Evolutionary conservation across 106 monocot genomes (phyloP).

Genomic region (Dioscorea dumetorum): DNA sequence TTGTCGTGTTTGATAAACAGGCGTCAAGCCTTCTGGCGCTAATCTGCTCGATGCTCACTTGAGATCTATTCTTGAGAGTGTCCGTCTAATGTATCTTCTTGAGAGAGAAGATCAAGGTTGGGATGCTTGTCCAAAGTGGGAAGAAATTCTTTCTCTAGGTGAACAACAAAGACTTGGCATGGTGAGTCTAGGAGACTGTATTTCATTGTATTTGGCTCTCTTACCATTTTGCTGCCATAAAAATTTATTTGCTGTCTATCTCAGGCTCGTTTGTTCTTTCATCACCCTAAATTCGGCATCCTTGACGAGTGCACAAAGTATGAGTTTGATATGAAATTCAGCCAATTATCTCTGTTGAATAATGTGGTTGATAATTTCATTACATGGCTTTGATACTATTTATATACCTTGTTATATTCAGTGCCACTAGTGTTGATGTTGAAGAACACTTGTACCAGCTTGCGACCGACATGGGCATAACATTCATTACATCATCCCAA

Average conservation of each 20-base stretch:
- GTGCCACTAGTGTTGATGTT: constrained; percentile 97
- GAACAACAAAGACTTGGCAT: constrained; percentile 99
- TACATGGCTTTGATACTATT: neutral
- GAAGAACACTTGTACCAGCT: constrained; percentile 93
- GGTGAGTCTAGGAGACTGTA: constrained; percentile 35
- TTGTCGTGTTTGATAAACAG: constrained; percentile 6
- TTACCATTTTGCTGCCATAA: neutral
- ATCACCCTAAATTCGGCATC: constrained; percentile 87
- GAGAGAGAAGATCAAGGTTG: constrained; percentile 72
- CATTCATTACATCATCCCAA: constrained; percentile 93
- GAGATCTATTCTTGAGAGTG: constrained; percentile 79
- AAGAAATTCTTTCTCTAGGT: constrained; percentile 87
- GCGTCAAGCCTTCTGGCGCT: constrained; percentile 24
- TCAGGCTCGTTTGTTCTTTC: constrained; percentile 96
- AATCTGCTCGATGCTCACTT: constrained; percentile 46
- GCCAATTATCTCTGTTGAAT: neutral
- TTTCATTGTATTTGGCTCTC: no score
- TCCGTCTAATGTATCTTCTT: constrained; percentile 86
- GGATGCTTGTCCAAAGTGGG: constrained; percentile 93
- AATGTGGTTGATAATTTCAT: neutral
- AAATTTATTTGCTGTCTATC: constrained; percentile 2
- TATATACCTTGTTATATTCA: constrained; percentile 21
- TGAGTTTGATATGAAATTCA: neutral
- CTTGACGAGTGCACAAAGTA: constrained; percentile 99
- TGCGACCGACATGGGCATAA: constrained; percentile 78